Base-by-base conservation (phyloP, 331 rosid species). In the Dryas integrifolia region DNA sequence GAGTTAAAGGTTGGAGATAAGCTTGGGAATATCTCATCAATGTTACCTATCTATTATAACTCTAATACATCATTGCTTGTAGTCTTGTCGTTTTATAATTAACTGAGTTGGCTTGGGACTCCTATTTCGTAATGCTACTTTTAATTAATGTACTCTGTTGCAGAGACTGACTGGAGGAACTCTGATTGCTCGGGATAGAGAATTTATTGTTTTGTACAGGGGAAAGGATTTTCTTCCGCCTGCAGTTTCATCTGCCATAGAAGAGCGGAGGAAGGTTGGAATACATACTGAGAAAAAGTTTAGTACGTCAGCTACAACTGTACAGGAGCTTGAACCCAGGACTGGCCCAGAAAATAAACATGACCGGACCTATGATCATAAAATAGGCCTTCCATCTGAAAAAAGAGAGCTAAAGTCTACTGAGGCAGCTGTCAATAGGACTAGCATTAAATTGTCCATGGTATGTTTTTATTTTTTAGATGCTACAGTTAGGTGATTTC, bases 201-300 rank as follows among this genome's bases (percentile, higher is more conserved):
- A 94, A 68, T 85, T 91, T 81, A 84, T 94, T 68, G 86, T 79
- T 79, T 83, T 94, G 6, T 94, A 91, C 70, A 86, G 98, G 78
- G 98, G 97, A 83, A 94, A 94, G 72, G 98, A 91, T 75, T 94
- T 89, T 80, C 84, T 94, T 82, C 98, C 92, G n/a, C 63, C 81
- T 72, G 90, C 89, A 58, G 98, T 88, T 78, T 91, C 97, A 49
- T 84, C 95, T 69, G 97, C 98, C 80, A 89, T 94, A 68, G 95
- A 85, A 81, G 87, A 81, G 81, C 82, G 96, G 70, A 82, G 96
- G 88, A 82, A 77, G 66, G 57, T 57, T 56, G 82, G 72, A 71
- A 66, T 69, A 26, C 72, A 43, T 64, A 74, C 56, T 69, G 83
- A 83, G 65, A 74, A 82, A 67, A 81, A 70, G 77, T 86, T 74